phyloP scores from a whole-genome alignment of 257 asterid species.

The Solanum etuberosum region DNA sequence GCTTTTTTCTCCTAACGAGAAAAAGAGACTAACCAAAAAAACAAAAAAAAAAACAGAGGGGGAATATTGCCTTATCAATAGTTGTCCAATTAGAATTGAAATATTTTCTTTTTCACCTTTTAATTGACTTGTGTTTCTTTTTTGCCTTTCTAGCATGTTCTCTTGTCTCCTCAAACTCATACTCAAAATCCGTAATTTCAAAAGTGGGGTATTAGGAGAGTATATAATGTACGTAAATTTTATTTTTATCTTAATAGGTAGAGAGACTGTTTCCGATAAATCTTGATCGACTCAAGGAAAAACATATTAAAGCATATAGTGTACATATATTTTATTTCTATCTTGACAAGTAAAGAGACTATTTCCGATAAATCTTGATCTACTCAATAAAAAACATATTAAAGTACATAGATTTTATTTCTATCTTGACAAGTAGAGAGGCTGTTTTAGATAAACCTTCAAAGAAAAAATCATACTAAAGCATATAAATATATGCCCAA shows the following conservation, averaged over 20 bases:
- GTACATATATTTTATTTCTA: fast-evolving
- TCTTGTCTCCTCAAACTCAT: not conserved
- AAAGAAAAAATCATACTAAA: not conserved
- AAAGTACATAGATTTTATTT: not conserved
- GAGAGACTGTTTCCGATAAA: not conserved
- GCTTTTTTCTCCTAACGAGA: not conserved
- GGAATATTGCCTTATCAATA: not conserved
- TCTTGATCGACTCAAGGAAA: too few species aligned
- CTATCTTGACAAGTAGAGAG: too few species aligned
- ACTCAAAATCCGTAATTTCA: not conserved
- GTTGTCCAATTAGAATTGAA: not conserved
- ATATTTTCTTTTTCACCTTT: not conserved
- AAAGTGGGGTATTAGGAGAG: not conserved
- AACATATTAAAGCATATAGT: not conserved
- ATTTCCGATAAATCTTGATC: fast-evolving
- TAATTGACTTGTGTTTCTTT: not conserved
- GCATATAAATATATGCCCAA: not conserved
- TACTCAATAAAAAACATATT: not conserved
- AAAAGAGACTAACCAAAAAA: not conserved
- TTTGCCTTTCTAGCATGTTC: not conserved
- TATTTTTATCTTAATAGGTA: fast-evolving
- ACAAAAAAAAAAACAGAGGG: not conserved
- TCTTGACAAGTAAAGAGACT: fast-evolving
- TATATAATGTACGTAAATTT: fast-evolving
- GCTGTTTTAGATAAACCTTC: too few species aligned